Base-by-base conservation (phyloP, 2,329 filamentous ascomycete species). In the Truncatella angustata region DNA sequence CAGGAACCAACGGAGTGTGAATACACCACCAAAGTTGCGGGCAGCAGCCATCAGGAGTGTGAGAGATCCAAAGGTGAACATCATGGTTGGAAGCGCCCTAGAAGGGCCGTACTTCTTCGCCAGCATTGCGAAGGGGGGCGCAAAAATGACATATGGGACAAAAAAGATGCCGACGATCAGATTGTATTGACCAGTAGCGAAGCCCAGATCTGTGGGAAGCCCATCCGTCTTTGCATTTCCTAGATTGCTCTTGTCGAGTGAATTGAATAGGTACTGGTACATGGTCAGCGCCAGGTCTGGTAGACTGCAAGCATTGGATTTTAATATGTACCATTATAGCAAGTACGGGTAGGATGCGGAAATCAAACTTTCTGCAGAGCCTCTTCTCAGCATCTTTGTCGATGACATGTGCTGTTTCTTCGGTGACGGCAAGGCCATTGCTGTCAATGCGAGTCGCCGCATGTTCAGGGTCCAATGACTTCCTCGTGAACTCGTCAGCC, bases 121-220 rank as follows among this genome's bases (percentile, higher is more conserved):
- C 4, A 87, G 63, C 70, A 90, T 85, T 48, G 72, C 70, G 14
- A 89, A 68, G 2, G 84, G 81, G 0, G 85, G 85, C 2, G 85
- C 86, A 50, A 84, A 87, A 3, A 91, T 63, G 32, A 90, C 86
- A 64, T 87, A 90, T 0, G 87, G 87, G 5, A 90, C 74, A 66
- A 87, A 90, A 71, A 90, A 90, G 52, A 90, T 84, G 48, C 77
- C 79, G 32, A 90, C 68, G 44, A 90, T 78, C 24, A 84, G 77
- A 63, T 89, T 90, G 70, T 90, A 89, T 63, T 89, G 78, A 56
- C 83, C 77, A 1, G 70, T 66, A 39, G 76, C 76, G 68, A 91
- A 85, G 28, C 80, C 66, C 18, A 90, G 70, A 59, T 84, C 79
- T 70, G 35, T 10, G 6, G 21, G 30, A 4, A 47, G 50, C 1